Percentiles rank a stretch among this genome's conserved stretches.
Conservation (phyloP, 2,329 filamentous ascomycete species). For the Sporothrix luriei region DNA sequence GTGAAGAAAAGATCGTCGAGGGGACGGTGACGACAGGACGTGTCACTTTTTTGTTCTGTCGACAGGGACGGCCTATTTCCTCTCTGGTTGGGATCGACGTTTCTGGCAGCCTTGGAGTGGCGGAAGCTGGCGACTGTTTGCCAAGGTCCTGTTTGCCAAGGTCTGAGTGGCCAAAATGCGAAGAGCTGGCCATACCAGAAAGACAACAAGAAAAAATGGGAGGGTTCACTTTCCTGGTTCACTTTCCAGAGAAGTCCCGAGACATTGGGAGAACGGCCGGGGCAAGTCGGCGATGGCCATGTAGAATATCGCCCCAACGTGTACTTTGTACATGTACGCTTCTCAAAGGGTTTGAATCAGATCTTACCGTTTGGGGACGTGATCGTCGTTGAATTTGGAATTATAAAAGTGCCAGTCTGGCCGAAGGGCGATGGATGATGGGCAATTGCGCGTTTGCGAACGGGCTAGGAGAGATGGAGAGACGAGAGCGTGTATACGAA, state of each 20-base stretch:
- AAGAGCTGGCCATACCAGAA: not conserved
- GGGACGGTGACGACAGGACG: not conserved
- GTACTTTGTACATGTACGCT: too few relatives aligned
- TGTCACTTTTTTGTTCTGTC: not conserved
- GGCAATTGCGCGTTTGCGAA: not conserved
- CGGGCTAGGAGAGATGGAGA: not conserved
- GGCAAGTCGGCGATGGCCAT: not conserved
- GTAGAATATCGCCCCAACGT: constrained; percentile 3
- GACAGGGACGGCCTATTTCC: constrained; percentile 13
- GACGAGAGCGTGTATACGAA: not conserved
- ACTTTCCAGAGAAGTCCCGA: constrained; percentile 27
- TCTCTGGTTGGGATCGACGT: not conserved
- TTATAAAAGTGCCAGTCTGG: constrained; percentile 10
- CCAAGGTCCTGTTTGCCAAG: constrained; percentile 1
- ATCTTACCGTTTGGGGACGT: constrained; percentile 1
- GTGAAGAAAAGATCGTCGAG: constrained; percentile 12
- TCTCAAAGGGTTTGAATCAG: not conserved
- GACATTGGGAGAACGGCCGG: constrained; percentile 28
- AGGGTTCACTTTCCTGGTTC: constrained; percentile 12
- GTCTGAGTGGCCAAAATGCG: not conserved
- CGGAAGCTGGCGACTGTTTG: constrained; percentile 3
- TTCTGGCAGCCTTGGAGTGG: not conserved
- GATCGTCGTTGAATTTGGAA: constrained; percentile 24
- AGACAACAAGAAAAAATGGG: not conserved
- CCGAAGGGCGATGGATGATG: not conserved